Base-by-base conservation (phyloP, 2,329 filamentous ascomycete species). In the Hyphodiscus sp. region DNA sequence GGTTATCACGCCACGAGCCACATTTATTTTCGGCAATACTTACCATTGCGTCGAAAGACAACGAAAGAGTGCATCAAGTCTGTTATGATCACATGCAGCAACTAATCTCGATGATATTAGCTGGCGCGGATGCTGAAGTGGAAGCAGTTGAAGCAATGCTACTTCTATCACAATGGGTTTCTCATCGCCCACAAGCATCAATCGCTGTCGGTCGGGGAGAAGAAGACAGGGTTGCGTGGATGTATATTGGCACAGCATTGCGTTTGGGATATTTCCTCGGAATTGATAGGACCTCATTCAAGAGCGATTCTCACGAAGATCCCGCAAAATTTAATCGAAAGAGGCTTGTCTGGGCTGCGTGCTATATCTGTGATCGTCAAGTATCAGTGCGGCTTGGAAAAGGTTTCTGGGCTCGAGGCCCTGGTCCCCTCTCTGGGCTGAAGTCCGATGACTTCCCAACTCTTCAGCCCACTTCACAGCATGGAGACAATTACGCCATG, bases 171-270 rank as follows among this genome's bases (percentile, higher is more conserved):
- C 85, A 89, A 63, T 89, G 86, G 86, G 84, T 67, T 19, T 65
- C 65, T 2, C 64, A 67, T 55, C 58, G 64, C 16, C 63, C 64
- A 23, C 64, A 66, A 54, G 60, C 59, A 7, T 58, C 60, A 19
- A 55, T 62, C 20, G 57, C 61, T 26, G 82, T 89, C 19, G 86
- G 85, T 0, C 77, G 85, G 52, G 86, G 86, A 9, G 85, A 89
- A 66, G 86, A 89, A 64, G 85, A 89, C 61, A 78, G 86, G 45
- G 84, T 86, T 29, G 84, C 85, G 0, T 89, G 86, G 86, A 89
- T 89, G 85, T 82, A 88, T 61, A 83, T 88, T 6, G 86, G 86
- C 1, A 77, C 85, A 19, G 86, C 86, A 2, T 70, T 89, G 7
- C 77, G 86, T 7, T 79, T 87, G 2, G 85, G 81, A 0, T 89